A percentile compares a stretch with the other conserved stretches of the same genome.
phyloP scores from a whole-genome alignment of 1,284 basidiomycete genomes.

The Ceratobasidium sp. region DNA sequence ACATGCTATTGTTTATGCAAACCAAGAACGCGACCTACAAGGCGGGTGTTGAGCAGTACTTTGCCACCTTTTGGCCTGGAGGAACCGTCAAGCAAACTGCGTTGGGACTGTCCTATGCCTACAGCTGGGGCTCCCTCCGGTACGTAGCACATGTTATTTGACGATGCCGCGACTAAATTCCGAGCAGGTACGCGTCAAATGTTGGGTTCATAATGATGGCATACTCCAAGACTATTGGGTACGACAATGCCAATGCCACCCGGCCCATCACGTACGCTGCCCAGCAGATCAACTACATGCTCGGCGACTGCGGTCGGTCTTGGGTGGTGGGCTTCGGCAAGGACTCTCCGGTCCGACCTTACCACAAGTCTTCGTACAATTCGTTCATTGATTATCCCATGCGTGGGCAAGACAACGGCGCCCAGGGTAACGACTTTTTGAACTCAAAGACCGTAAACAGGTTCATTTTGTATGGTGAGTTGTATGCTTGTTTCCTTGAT shows the following conservation, averaged over 20 bases:
- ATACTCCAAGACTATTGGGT: slow-evolving; percentile 37
- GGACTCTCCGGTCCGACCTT: slow-evolving; percentile 34
- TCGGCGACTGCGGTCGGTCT: slow-evolving; percentile 36
- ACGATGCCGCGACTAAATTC: neutral
- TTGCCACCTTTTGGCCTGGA: slow-evolving; percentile 31
- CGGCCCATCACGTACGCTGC: slow-evolving; percentile 22
- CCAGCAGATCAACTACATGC: slow-evolving; percentile 39
- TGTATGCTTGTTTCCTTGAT: neutral
- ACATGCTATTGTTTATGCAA: slow-evolving; percentile 20
- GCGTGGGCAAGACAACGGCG: slow-evolving; percentile 33
- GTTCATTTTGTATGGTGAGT: slow-evolving; percentile 36
- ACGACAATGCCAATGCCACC: slow-evolving; percentile 28
- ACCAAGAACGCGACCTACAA: slow-evolving; percentile 35
- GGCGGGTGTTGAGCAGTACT: slow-evolving; percentile 27
- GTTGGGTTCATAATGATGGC: slow-evolving; percentile 37
- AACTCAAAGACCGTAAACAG: slow-evolving; percentile 30
- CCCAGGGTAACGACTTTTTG: slow-evolving; percentile 37
- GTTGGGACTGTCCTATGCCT: slow-evolving; percentile 24
- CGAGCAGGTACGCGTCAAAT: slow-evolving; percentile 29
- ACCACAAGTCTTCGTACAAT: slow-evolving; percentile 39
- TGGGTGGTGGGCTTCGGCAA: slow-evolving; percentile 39
- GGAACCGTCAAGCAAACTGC: slow-evolving; percentile 38
- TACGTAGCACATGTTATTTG: neutral
- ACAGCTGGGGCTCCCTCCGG: slow-evolving; percentile 36
- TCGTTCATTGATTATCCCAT: slow-evolving; percentile 38